Base-by-base conservation (phyloP, 75 land plant species). In the Pinus albicaulis region DNA sequence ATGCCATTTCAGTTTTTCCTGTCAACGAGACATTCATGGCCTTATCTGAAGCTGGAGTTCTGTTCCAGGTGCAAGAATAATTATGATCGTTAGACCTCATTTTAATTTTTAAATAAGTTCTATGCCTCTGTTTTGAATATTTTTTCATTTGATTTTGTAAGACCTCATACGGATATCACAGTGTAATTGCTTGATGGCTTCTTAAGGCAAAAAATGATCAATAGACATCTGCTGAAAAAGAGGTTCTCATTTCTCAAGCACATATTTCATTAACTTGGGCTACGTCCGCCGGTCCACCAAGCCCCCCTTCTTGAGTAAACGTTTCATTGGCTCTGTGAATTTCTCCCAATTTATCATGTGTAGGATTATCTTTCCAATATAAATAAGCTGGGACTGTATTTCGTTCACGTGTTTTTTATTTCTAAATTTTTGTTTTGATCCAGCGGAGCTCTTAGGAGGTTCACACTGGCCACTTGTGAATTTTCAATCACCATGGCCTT, bases 21-120 rank as follows among this genome's bases (percentile, higher is more conserved):
- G 83, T 89, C 79, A 93, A 93, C 56, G 85, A 92, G 16, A 85
- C 91, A 22, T 86, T 91, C 64, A 76, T 91, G 64, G 85, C 91
- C 64, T 74, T 91, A 17, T 82, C 87, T 56, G 94, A 91, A 73
- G 53, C 73, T 56, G 94, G 94, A 16, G 62, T 23, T 28, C 75
- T 91, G 20, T 87, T 87, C 66, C 89, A 91, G 95, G 95, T 91
- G 77, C 17, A 48, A 10, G 53, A 44, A 68, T 36, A 68, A 68
- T 68, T 28, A 65, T 17, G 70, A 17, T 65, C 28, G 1, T 61
- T 25, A 61, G 24, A 61, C 1, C 64, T 10, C 64, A 61, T 7
- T 61, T 25, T 61, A 44, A 65, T 65, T 12, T 62, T 63, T 34
- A 64, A 36, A 64, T 17, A 36, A 7, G 38, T 48, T 28, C 41